Base-by-base conservation (phyloP, 2,329 filamentous ascomycete genomes). In the Aureobasidium melanogenum region DNA sequence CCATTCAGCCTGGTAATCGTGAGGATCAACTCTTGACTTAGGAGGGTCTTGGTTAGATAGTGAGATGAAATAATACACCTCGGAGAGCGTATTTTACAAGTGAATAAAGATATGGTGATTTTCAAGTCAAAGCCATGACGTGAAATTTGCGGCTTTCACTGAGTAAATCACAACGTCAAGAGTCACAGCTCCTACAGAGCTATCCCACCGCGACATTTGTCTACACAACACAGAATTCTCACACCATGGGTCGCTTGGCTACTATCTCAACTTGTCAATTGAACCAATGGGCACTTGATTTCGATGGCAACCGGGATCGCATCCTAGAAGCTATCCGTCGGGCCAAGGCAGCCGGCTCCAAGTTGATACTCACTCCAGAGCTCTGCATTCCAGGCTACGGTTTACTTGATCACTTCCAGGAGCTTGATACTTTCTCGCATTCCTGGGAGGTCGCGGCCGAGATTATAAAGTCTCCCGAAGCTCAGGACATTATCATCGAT, bases 401-500 rank as follows among this genome's bases (percentile, higher is more conserved):
- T 60, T 83, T 84, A 67, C 79, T 88, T 7, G 88, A 91, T 70
- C 86, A 88, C 67, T 87, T 75, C 64, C 69, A 77, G 3, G 75
- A 78, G 62, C 68, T 68, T n/a, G 73, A 76, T 63, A 68, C 73
- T 44, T 74, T 72, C 64, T 65, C 68, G 19, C 71, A 75, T 62
- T 72, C 80, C 5, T 84, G 83, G 80, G 85, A 90, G 67, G 80
- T 83, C 72, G 77, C 88, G 0, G 76, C 76, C 12, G 74, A 78
- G 51, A 87, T 91, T 63, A 76, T 91, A 22, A 71, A 76, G 5
- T 80, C 89, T 71, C 72, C 80, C 38, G 79, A 79, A 10, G 84
- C 80, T 64, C 76, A 87, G 66, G 86, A 82, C 69, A 90, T 90
- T 66, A 76, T 89, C 22, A 74, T 88, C 24, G 75, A 76, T 60